phyloP scores from a whole-genome alignment of 805 yeast species.

The Komagataella pseudopastoris region DNA sequence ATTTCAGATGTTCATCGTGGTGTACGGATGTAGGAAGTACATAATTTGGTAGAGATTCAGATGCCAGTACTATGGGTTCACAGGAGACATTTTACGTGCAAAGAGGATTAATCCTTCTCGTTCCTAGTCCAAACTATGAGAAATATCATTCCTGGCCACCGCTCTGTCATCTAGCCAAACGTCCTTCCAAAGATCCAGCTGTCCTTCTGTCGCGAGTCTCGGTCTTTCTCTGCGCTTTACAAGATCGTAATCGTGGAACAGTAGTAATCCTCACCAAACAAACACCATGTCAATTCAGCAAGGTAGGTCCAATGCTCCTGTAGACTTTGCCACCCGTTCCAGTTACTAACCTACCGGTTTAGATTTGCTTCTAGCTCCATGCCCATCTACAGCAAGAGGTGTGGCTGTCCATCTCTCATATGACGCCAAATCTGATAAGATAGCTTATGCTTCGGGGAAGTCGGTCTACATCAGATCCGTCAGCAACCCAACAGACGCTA shows the following conservation, averaged over 20 bases:
- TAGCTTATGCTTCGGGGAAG: slow-evolving; percentile 77
- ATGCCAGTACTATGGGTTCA: background rate
- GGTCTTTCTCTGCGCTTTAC: background rate
- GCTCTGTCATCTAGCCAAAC: background rate
- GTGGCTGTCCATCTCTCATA: slow-evolving; percentile 62
- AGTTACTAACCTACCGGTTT: slow-evolving; percentile 7
- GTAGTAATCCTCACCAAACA: background rate
- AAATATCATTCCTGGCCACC: too few species aligned
- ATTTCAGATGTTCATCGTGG: slow-evolving; percentile 4
- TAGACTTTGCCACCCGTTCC: background rate
- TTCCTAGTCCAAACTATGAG: too few species aligned
- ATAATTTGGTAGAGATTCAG: background rate
- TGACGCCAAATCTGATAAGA: slow-evolving; percentile 50
- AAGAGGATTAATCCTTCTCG: too few species aligned
- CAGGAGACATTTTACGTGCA: too few species aligned
- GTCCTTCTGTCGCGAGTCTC: background rate
- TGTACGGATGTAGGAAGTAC: slow-evolving; percentile 3
- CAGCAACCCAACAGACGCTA: slow-evolving; percentile 30
- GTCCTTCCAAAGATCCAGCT: background rate
- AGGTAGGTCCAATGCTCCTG: background rate
- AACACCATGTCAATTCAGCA: background rate
- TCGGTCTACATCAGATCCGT: slow-evolving; percentile 63
- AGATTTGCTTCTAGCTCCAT: slow-evolving; percentile 47
- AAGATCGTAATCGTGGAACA: background rate
- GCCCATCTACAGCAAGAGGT: slow-evolving; percentile 67